phyloP scores from a whole-genome alignment of 148 eudicot genomes.

The Agrostemma githago region DNA sequence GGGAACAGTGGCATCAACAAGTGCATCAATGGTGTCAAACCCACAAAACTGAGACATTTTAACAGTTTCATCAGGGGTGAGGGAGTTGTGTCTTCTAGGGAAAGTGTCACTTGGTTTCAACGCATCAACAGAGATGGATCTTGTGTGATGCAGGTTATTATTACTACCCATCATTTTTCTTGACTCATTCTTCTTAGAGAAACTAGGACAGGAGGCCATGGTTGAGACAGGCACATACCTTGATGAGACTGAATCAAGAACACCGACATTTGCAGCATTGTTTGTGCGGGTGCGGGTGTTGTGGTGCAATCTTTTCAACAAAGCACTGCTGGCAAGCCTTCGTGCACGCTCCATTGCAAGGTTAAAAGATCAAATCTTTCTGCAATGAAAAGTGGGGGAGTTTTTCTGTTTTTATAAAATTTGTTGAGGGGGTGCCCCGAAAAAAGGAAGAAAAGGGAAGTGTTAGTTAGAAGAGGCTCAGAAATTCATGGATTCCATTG shows the following conservation, averaged over 20 bases:
- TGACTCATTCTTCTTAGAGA: slow-evolving; percentile 25
- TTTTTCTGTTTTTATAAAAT: background rate
- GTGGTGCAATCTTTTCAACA: slow-evolving; percentile 51
- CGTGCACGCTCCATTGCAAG: slow-evolving; percentile 72
- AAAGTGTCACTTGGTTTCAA: slow-evolving; percentile 80
- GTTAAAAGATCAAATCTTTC: slow-evolving; percentile 16
- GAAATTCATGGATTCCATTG: slow-evolving; percentile 26
- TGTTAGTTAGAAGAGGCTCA: slow-evolving; percentile 19
- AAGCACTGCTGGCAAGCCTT: slow-evolving; percentile 56
- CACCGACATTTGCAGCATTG: background rate
- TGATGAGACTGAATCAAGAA: slow-evolving; percentile 27
- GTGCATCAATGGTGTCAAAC: slow-evolving; percentile 45
- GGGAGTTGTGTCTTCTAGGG: slow-evolving; percentile 81
- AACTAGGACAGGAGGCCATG: slow-evolving; percentile 42
- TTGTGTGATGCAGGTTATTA: slow-evolving; percentile 33
- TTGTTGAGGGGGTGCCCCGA: background rate
- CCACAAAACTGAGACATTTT: slow-evolving; percentile 79
- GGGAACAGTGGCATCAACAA: slow-evolving; percentile 88
- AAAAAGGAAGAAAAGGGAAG: background rate
- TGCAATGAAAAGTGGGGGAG: background rate
- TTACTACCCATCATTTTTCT: slow-evolving; percentile 25
- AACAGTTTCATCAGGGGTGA: slow-evolving; percentile 66
- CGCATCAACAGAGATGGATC: slow-evolving; percentile 72
- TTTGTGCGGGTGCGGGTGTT: slow-evolving; percentile 27
- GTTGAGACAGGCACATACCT: slow-evolving; percentile 77